Evolutionary conservation across 1,284 basidiomycete genomes (phyloP).

Genomic region (Marasmius oreades): DNA sequence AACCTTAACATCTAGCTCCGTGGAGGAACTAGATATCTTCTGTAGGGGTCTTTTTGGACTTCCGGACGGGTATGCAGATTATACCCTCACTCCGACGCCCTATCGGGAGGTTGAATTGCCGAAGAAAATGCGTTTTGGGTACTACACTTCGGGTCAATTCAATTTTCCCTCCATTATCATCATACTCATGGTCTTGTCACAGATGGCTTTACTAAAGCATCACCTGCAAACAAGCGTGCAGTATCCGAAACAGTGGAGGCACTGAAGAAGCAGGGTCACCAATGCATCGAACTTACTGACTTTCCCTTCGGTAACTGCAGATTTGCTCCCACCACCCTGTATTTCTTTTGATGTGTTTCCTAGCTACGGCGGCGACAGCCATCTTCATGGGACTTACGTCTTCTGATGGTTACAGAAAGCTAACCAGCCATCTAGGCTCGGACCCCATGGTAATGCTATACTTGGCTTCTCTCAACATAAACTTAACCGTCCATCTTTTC

Average conservation of each 20-base stretch:
- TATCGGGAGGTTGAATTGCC: constrained; percentile 55
- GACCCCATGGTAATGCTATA: constrained; percentile 58
- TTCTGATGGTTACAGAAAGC: constrained; percentile 74
- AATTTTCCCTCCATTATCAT: not conserved
- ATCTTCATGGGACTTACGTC: constrained; percentile 70
- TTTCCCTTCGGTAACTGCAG: constrained; percentile 42
- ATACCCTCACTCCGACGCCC: constrained; percentile 51
- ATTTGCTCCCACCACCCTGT: constrained; percentile 6
- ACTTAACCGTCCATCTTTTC: not conserved
- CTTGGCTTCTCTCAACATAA: not conserved
- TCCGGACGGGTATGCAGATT: constrained; percentile 30
- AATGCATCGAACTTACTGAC: constrained; percentile 64
- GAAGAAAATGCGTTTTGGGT: constrained; percentile 66
- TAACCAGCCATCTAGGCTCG: constrained; percentile 62
- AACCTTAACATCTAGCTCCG: constrained; percentile 8
- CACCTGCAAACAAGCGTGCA: constrained; percentile 78
- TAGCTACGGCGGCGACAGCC: constrained; percentile 50
- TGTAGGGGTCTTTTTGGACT: constrained; percentile 54
- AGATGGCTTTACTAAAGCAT: constrained; percentile 69
- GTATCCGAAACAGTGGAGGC: constrained; percentile 75
- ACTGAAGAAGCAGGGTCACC: constrained; percentile 67
- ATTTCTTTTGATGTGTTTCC: not conserved
- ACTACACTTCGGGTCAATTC: constrained; percentile 56
- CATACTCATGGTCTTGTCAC: constrained; percentile 2
- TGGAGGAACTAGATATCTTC: constrained; percentile 47